phyloP scores from a whole-genome alignment of 2,329 filamentous ascomycete species.

The Cladobotryum mycophilum region DNA sequence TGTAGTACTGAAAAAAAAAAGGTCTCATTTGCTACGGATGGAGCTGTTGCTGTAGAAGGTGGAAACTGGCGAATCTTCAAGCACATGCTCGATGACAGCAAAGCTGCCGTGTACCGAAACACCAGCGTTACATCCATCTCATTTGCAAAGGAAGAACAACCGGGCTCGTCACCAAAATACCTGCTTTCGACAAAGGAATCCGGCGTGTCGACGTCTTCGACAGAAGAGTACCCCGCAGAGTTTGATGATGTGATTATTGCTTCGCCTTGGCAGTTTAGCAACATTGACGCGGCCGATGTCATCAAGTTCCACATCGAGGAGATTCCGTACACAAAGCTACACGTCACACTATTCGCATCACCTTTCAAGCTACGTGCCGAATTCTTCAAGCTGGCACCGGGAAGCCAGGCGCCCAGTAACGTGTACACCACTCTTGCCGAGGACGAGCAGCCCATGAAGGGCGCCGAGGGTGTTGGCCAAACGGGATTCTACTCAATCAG shows the following conservation, averaged over 20 bases:
- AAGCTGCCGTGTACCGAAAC: conserved; percentile 57
- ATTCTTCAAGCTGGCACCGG: conserved; percentile 63
- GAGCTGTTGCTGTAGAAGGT: conserved; percentile 69
- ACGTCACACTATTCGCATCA: conserved; percentile 85
- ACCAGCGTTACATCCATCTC: conserved; percentile 59
- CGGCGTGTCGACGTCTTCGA: conserved; percentile 14
- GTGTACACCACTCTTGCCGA: conserved; percentile 76
- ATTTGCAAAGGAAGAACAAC: conserved; percentile 36
- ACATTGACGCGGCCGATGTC: conserved; percentile 60
- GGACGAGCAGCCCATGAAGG: conserved; percentile 45
- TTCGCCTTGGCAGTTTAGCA: conserved; percentile 73
- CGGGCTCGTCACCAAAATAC: conserved; percentile 39
- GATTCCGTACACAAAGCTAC: conserved; percentile 79
- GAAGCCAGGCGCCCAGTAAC: conserved; percentile 58
- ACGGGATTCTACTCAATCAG: conserved; percentile 83
- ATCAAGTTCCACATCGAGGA: conserved; percentile 63
- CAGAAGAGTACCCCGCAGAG: conserved; percentile 39
- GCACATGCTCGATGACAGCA: conserved; percentile 64
- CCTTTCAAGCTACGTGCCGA: conserved; percentile 62
- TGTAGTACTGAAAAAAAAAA: conserved; percentile 14
- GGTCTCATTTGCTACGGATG: conserved; percentile 83
- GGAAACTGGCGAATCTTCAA: conserved; percentile 95
- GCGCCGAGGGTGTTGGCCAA: conserved; percentile 57
- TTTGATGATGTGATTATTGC: conserved; percentile 84
- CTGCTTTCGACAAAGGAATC: conserved; percentile 33